Base-by-base conservation (phyloP, 2,329 filamentous ascomycete species). In the Cordyceps javanica region DNA sequence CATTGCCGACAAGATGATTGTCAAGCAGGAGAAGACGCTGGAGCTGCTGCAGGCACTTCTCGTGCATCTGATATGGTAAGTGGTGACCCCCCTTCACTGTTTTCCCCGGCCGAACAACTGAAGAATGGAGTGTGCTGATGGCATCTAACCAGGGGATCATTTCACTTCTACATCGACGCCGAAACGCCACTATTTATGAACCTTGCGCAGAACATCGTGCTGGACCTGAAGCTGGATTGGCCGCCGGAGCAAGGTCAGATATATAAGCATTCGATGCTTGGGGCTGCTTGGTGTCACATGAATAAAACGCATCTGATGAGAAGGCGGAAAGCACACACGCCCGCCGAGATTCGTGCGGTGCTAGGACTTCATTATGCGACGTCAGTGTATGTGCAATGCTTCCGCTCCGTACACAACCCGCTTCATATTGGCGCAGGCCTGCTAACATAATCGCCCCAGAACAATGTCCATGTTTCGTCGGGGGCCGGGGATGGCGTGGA, bases 1-100 rank as follows among this genome's bases (percentile, higher is more conserved):
- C 41, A 61, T 69, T 4, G 64, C 70, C 0, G 60, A 65, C 25
- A 66, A 63, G 39, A 58, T 72, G 13, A 60, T 72, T 7, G 62
- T 69, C 16, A 55, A 63, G 10, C 63, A 66, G 30, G 67, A 71
- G 39, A 65, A 63, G 48, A 56, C 58, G 2, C 48, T 72, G 7
- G 67, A 68, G 39, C 39, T 70, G 2, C 57, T 72, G 34, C 70
- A 72, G 53, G 66, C 66, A 1, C 49, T 71, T 1, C 28, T 72
- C 3, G 23, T 71, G 1, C 64, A 65, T 26, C 44, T 70, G 9
- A 66, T 64, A 3, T 72, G 69, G 69, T 71, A 46, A 57, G 63
- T 48, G 13, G 9, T 10, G 30, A 6, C 30, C 30, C 30, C 30
- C 11, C 30, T 28, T 6, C 25, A 6, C 14, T 39, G 3, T 39